phyloP scores from a whole-genome alignment of 768 basidiomycete genomes.

The Lactarius quietus region DNA sequence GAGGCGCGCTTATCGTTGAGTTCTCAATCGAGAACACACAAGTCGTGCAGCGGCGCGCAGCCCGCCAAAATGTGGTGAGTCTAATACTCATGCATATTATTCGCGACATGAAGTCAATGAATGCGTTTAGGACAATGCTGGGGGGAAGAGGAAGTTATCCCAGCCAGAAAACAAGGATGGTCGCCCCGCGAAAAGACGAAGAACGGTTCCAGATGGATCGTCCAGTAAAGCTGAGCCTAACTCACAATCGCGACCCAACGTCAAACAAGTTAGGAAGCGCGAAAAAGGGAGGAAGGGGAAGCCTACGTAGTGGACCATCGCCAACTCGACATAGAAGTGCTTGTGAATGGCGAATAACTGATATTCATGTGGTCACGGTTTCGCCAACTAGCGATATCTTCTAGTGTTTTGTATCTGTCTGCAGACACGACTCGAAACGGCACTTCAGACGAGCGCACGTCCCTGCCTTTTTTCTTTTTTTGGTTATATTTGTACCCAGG shows the following conservation, averaged over 20 bases:
- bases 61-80: conserved; percentile 43
- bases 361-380: too few relatives aligned
- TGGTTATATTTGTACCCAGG: too few relatives aligned
- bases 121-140: conserved; percentile 2
- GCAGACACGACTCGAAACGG: background rate
- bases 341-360: background rate
- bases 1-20: conserved; percentile 75
- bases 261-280: background rate
- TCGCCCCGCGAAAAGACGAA: conserved; percentile 10
- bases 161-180: background rate
- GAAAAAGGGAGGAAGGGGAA: background rate
- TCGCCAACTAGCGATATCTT: background rate
- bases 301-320: background rate
- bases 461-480: too few relatives aligned
- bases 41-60: conserved; percentile 74
- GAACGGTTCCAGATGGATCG: background rate
- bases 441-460: background rate
- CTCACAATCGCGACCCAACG: background rate
- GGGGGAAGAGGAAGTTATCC: conserved; percentile 6
- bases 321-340: too few relatives aligned
- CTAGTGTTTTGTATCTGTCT: background rate
- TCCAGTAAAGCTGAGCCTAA: background rate
- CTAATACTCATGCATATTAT: background rate
- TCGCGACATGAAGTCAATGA: background rate
- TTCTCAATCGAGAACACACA: conserved; percentile 95